phyloP scores from a whole-genome alignment of 2,329 filamentous ascomycete genomes.

The Alternaria metachromatica region DNA sequence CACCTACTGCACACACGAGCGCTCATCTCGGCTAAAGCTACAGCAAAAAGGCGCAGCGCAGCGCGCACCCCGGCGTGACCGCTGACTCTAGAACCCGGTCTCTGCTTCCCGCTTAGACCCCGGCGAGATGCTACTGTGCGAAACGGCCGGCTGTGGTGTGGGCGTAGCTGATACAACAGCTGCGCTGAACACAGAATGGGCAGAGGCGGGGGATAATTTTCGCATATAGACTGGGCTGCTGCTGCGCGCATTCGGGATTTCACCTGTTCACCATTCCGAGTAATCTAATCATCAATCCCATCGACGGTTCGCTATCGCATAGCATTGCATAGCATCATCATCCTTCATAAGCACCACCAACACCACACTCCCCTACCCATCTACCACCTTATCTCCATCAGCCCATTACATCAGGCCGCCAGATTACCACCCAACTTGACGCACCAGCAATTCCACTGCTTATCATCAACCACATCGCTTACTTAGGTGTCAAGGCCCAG shows the following conservation, averaged over 20 bases:
- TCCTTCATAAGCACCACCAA: background rate
- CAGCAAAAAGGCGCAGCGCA: slow-evolving; percentile 1
- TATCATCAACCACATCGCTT: background rate
- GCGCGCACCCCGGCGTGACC: background rate
- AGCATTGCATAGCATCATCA: background rate
- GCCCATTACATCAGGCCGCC: background rate
- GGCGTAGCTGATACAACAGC: slow-evolving; percentile 11
- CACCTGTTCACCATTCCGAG: background rate
- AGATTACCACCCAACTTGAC: background rate
- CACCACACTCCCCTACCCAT: background rate
- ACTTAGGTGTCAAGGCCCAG: background rate
- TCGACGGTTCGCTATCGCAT: background rate
- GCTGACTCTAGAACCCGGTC: background rate
- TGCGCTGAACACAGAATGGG: background rate
- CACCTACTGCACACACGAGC: background rate
- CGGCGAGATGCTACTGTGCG: slow-evolving; percentile 3
- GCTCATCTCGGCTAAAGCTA: background rate
- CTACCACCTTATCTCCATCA: background rate
- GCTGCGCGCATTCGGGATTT: background rate
- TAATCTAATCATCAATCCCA: background rate
- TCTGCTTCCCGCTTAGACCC: slow-evolving; percentile 1
- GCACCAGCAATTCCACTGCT: background rate
- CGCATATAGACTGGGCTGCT: background rate
- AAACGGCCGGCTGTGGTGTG: slow-evolving; percentile 10
- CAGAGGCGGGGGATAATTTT: background rate